Evolutionary conservation across 306 rosid species (phyloP), one percentile per base, ranked within the genome.

Genomic region (Purshia tridentata): DNA sequence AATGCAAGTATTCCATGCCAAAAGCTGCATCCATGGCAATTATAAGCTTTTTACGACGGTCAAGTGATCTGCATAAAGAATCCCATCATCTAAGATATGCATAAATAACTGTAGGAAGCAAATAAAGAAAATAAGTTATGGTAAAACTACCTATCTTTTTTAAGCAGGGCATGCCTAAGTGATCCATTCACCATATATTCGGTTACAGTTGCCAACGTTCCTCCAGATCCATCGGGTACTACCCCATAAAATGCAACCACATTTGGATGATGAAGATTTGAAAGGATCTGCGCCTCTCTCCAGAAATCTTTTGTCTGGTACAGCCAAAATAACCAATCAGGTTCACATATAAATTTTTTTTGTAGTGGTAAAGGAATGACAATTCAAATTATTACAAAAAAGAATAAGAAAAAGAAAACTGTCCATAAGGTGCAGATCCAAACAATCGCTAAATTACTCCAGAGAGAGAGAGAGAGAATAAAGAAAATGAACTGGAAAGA

Each of bases 1-100:
- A 78, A 72, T 72, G 82, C 65, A 72, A 67, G 64, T 78, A 72
- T 50, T 78, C 78, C 82, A 78, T 72, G 35, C 82, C 82, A 58
- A 78, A 78, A 57, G 82, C 78, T 16, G 82, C 82, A 72, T 78
- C 82, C 78, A 72, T 78, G 52, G 78, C 78, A 66, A 78, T 78
- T 40, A 72, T 59, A 67, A 78, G 82, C 78, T 78, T 78, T 59
- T 67, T 66, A 49, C 70, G 45, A 19, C 56, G 57, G 67, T 72
- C 82, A 67, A 78, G 78, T 23, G 59, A 66, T 50, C 82, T 72
- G 74, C 74, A 69, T 45, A 69, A 68, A 13, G 13, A 69, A 18
- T 69, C 23, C 57, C 61, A 63, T 29, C 44, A 51, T 67, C 50
- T 65, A 72, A 45, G 51, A 72, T 67, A 66, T 9, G 47, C 64